These are phyloP conservation scores for Tricholoma bakamatsutake DNA, from an alignment of 768 basidiomycete species.

Conservation along the genomic window DNA sequence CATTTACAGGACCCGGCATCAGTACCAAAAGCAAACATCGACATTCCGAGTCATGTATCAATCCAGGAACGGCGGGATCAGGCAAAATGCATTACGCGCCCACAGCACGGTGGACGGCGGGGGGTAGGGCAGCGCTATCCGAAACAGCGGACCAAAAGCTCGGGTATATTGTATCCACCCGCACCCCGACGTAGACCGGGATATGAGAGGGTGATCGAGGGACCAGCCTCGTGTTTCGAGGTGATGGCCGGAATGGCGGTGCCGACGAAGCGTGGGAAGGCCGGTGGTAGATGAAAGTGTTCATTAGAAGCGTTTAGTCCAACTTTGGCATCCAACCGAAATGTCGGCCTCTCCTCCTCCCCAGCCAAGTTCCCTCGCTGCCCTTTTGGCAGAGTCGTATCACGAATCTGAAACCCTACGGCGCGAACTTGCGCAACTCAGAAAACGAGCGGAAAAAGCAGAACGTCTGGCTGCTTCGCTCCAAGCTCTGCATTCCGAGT, in stretches of 20 bases:
- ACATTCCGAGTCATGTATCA: too few species aligned
- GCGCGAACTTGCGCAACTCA: constrained; percentile 35
- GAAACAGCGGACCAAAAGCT: too few species aligned
- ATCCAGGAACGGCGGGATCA: too few species aligned
- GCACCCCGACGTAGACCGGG: too few species aligned
- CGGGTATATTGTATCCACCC: too few species aligned
- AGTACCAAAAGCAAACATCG: too few species aligned
- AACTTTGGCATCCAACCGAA: background rate
- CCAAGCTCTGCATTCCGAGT: constrained; percentile 6
- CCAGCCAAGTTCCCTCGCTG: constrained; percentile 37
- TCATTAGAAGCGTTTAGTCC: background rate
- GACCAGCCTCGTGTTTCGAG: constrained; percentile 13
- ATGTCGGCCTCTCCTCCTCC: too few species aligned
- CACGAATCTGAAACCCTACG: constrained; percentile 46
- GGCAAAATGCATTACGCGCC: too few species aligned
- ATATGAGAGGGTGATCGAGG: constrained; percentile 10
- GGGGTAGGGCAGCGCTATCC: too few species aligned
- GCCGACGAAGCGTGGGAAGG: constrained; percentile 8
- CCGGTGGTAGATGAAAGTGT: too few species aligned
- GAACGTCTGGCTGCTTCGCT: constrained; percentile 35
- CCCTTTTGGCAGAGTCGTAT: constrained; percentile 48
- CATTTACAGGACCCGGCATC: too few species aligned
- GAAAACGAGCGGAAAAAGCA: constrained; percentile 47
- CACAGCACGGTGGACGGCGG: too few species aligned
- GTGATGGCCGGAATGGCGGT: constrained; percentile 19